Evolutionary conservation across 805 yeast genomes (phyloP), one percentile per base, ranked within the genome.

Genomic region (Kodamaea lidongshanica): DNA sequence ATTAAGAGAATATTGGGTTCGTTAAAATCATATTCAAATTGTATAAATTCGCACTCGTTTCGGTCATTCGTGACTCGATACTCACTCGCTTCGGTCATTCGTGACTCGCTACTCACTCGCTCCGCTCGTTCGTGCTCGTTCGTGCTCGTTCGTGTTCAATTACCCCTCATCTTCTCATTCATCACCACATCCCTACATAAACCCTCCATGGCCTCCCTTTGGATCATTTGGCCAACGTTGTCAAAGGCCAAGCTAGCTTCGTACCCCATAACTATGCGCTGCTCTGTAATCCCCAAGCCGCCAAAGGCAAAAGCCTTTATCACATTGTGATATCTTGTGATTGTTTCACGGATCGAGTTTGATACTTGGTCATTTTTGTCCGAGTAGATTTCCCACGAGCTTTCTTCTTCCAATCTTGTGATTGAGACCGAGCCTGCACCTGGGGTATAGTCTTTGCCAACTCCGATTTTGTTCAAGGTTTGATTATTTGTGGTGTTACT

Each of bases 351-450:
- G 11, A 75, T 66, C 11, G 72, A 63, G 16, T 66, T 57, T 5
- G 82, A 61, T 12, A 92, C 77, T n/a, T 56, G 46, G 40, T 86
- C 95, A 51, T 92, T 94, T 36, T 72, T 71, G 56, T 94, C 97
- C 30, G 89, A 78, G 60, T 92, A 92, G 23, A 92, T 89, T 51
- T 88, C 95, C 92, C 94, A 79, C 1, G 96, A 81, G 16, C 94
- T 79, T 48, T 88, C 96, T 54, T 84, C 92, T 52, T 88, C 96
- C 27, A 92, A 61, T 43, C 95, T 70, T 8, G 96, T 87, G 30
- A 89, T 83, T 2, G 84, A 67, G 6, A 74, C 74, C 7, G 79
- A 65, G 1, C 75, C 81, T 32, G 66, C 63, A 7, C 82, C 83
- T 5, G 76, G 71, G 4, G 59, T 58, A 43, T 75, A 76, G 6